Percentiles rank a stretch among this genome's conserved stretches.
Conservation (phyloP, 1,139 yeast species). For the Meyerozyma athensensis region DNA sequence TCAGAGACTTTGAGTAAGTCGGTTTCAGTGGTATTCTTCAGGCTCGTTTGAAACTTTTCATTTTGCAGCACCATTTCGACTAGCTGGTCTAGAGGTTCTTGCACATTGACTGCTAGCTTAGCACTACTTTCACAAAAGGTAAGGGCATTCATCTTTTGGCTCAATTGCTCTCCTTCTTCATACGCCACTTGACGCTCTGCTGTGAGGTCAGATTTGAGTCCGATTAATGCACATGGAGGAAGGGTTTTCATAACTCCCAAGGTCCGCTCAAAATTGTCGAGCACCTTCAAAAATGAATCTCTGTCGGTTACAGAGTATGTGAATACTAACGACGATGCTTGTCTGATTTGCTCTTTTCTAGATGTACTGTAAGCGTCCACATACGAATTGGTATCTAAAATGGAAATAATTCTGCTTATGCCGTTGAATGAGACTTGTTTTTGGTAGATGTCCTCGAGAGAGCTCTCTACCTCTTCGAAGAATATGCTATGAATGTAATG, state of each 20-base stretch:
- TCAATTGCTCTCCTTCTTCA: conserved; percentile 27
- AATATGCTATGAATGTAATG: conserved; percentile 21
- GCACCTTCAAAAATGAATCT: conserved; percentile 25
- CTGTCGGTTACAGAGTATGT: conserved; percentile 27
- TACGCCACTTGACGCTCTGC: conserved; percentile 22
- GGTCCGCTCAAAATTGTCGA: conserved; percentile 23
- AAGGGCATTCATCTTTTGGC: conserved; percentile 24
- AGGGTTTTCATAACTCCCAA: conserved; percentile 15
- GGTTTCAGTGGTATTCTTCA: neutral
- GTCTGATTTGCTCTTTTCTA: conserved; percentile 24
- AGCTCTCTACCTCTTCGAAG: conserved; percentile 19
- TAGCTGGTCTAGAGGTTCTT: conserved; percentile 27
- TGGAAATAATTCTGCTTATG: conserved; percentile 5
- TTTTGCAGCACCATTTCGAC: conserved; percentile 9
- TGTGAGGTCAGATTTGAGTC: conserved; percentile 28
- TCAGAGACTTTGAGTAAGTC: too few species aligned
- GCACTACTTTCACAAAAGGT: conserved; percentile 30
- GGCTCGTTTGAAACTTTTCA: neutral
- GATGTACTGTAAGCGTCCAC: conserved; percentile 26
- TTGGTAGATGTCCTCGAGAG: conserved; percentile 26
- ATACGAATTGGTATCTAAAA: conserved; percentile 12
- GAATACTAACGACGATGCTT: conserved; percentile 28
- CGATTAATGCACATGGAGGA: conserved; percentile 31
- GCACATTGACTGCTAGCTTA: conserved; percentile 17
- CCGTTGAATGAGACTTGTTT: neutral